Evolutionary conservation across 352 stramenopile species (phyloP), one percentile per base, ranked within the genome.

Genomic region (Phytophthora megakarya): DNA sequence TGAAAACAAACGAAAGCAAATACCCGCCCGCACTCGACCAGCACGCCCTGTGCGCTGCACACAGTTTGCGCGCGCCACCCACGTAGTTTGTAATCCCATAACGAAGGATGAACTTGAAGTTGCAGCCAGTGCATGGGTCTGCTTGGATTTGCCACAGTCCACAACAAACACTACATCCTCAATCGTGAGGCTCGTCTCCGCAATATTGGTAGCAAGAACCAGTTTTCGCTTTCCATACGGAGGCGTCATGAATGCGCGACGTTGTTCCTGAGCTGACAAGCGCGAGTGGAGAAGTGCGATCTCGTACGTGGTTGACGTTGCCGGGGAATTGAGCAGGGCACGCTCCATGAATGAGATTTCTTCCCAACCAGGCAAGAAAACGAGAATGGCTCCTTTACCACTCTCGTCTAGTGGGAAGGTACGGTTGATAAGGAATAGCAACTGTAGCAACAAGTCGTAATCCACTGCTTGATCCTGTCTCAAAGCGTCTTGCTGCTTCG

Each of bases 111-210:
- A 92, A 37, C 73, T 89, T 9, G 75, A 88, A 11, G 75, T 86
- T 8, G 73, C 73, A 19, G 73, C 80, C 30, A 93, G 77, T 0
- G 73, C 73, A 48, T 91, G 82, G 18, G 76, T 76, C 43, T 96
- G 86, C 65, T 93, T 96, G 0, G 80, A 90, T 49, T 94, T 96
- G 54, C 86, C 86, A 40, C 76, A 93, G 47, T 96, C 87, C 35
- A 96, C 83, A 5, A 96, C 87, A 53, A 97, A 97, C 10, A 93
- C 90, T 22, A 99, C 93, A 57, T 96, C 87, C 32, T 97, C 93
- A n/a, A 99, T 97, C 12, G 97, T 99, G 4, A 99, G 75, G 66
- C 89, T 98, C 12, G 96, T 98, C 75, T 99, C 97, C 5, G 96
- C 96, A 46, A 99, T 98, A 65, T 98, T 99, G 0, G 97, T 99